phyloP scores from a whole-genome alignment of 305 asterid genomes.

The Rubia tinctorum region DNA sequence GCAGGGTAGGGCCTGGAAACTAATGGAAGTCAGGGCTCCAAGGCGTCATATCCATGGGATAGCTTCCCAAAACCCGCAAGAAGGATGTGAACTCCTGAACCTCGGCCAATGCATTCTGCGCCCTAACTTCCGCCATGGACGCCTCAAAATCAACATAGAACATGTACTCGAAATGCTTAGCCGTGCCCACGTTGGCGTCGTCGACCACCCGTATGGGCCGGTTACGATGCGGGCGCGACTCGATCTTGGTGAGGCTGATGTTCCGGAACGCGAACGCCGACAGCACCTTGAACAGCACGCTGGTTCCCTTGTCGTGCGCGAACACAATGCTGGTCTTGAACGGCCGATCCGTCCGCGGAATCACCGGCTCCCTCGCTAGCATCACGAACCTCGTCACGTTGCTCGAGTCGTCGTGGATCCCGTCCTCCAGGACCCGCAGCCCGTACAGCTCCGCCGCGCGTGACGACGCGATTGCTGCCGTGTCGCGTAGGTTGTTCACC shows the following conservation, averaged over 20 bases:
- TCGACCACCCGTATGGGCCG: slow-evolving; percentile 63
- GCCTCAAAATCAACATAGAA: slow-evolving; percentile 87
- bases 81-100: slow-evolving; percentile 83
- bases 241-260: slow-evolving; percentile 74
- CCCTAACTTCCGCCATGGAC: slow-evolving; percentile 87
- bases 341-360: slow-evolving; percentile 79
- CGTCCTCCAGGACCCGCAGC: slow-evolving; percentile 49
- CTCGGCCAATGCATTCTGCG: slow-evolving; percentile 80
- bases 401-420: slow-evolving; percentile 79
- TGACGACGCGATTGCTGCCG: slow-evolving; percentile 85
- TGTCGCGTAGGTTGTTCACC: slow-evolving; percentile 57
- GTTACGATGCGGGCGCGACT: slow-evolving; percentile 74
- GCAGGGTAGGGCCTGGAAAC: background rate
- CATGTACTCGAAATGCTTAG: slow-evolving; percentile 85
- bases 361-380: slow-evolving; percentile 84
- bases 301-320: slow-evolving; percentile 77
- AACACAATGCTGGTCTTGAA: slow-evolving; percentile 86
- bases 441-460: slow-evolving; percentile 90
- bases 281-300: slow-evolving; percentile 73
- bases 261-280: slow-evolving; percentile 85
- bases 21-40: slow-evolving; percentile 44
- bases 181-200: slow-evolving; percentile 68
- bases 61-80: slow-evolving; percentile 78
- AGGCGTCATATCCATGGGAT: slow-evolving; percentile 95
- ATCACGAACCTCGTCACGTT: slow-evolving; percentile 82